Evolutionary conservation across 805 yeast species (phyloP).

Genomic region (Cyberlindnera japonica): DNA sequence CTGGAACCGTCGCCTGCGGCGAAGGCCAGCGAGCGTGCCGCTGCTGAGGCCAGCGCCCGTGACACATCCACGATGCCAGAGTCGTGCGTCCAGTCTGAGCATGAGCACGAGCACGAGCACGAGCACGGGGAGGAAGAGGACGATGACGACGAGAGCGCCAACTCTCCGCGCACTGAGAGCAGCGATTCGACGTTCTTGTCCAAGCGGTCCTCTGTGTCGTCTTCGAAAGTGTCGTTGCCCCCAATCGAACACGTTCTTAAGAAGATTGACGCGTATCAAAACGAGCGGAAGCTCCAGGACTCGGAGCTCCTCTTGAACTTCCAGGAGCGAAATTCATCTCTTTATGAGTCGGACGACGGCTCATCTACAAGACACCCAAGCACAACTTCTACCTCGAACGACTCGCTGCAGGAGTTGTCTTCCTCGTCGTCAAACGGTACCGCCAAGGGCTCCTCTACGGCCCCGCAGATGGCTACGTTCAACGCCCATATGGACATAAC

Average conservation of each 20-base stretch:
- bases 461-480: conserved; percentile 10
- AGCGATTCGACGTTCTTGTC: background rate
- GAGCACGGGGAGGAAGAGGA: too few relatives aligned
- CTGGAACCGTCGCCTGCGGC: too few relatives aligned
- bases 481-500: conserved; percentile 11
- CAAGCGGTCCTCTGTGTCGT: background rate
- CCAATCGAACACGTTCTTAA: conserved; percentile 26
- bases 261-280: conserved; percentile 27
- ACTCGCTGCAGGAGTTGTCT: too few relatives aligned
- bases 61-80: too few relatives aligned
- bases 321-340: conserved; percentile 16
- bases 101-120: too few relatives aligned
- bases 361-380: background rate
- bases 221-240: conserved; percentile 17
- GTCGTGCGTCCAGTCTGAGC: too few relatives aligned
- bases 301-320: conserved; percentile 27
- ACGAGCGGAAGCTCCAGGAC: conserved; percentile 27
- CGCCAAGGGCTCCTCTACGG: too few relatives aligned
- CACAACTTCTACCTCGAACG: background rate
- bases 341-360: background rate
- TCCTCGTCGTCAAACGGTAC: too few relatives aligned
- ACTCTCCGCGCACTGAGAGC: background rate
- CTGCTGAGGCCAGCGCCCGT: too few relatives aligned
- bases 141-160: background rate
- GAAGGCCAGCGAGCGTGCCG: too few relatives aligned